Evolutionary conservation across 2,329 filamentous ascomycete genomes (phyloP), one percentile per base, ranked within the genome.

Genomic region (Aureobasidium sp.): DNA sequence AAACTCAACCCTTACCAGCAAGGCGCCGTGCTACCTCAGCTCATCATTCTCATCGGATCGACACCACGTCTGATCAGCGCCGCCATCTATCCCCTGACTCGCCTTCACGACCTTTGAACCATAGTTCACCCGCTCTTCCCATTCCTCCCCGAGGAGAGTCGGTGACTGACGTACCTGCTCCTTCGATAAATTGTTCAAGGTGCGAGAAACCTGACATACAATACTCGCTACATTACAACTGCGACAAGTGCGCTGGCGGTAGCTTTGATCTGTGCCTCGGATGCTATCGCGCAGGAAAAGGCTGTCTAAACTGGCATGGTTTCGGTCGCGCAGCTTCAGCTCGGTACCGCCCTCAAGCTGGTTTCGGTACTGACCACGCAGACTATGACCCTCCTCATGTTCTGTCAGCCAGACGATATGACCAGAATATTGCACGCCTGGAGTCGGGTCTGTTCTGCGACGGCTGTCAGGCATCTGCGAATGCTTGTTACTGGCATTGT

Each of bases 401-500:
- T 15, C 71, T 87, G 5, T 70, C 71, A 11, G 76, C 79, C 7
- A 75, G 77, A 56, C 74, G 77, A 35, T 82, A 80, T 65, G 64
- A 67, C n/a, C 66, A 60, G 42, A 70, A 70, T 14, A 63, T 29
- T 47, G 80, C 81, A 42, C 80, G 90, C 27, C 75, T 94, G 0
- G 85, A 94, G 73, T 86, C 83, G 58, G 93, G 93, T 22, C 86
- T 90, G 6, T 97, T 97, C 73, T 97, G 93, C 71, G 85, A 88
- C 40, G 82, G 82, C 52, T 97, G 93, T 71, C 78, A 82, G 19
- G 78, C 82, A 0, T 89, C 85, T 78, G 82, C 90, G 0, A 92
- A 95, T 68, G 83, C 87, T 57, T 94, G 90, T 74, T 96, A 90
- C 74, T 97, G 92, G 93, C 86, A 89, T 65, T 97, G 93, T 72